phyloP scores from a whole-genome alignment of 169 alveolate genomes.

The Plasmodium malariae region DNA sequence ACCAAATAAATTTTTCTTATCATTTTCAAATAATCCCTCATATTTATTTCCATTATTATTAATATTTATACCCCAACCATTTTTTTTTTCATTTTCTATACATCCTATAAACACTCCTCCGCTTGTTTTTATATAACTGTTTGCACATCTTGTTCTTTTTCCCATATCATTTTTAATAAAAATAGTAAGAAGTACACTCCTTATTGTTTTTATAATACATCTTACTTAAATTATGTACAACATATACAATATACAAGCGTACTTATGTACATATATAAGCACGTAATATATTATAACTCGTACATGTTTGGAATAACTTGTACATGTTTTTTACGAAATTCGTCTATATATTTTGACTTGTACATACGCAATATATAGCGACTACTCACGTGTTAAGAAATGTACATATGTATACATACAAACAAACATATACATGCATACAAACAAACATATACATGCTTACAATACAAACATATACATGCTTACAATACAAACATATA shows the following conservation, averaged over 20 bases:
- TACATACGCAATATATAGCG: too few species aligned
- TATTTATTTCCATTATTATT: slow-evolving; percentile 82
- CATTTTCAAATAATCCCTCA: slow-evolving; percentile 80
- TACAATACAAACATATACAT: background rate
- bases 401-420: too few species aligned
- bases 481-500: background rate
- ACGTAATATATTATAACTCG: background rate
- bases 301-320: background rate
- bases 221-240: slow-evolving; percentile 17
- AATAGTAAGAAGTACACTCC: background rate
- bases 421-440: background rate
- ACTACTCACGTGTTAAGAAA: background rate
- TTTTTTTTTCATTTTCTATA: slow-evolving; percentile 62
- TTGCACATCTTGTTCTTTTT: slow-evolving; percentile 61
- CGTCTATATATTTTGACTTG: too few species aligned
- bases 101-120: slow-evolving; percentile 58
- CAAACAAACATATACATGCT: background rate
- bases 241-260: background rate
- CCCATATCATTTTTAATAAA: slow-evolving; percentile 71
- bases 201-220: slow-evolving; percentile 22
- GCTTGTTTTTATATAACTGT: slow-evolving; percentile 40
- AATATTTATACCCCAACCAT: slow-evolving; percentile 82
- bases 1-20: slow-evolving; percentile 79
- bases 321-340: too few species aligned
- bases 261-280: background rate